Evolutionary conservation across 345 rosid species (phyloP).

Genomic region (Pseudoturritis turrita): DNA sequence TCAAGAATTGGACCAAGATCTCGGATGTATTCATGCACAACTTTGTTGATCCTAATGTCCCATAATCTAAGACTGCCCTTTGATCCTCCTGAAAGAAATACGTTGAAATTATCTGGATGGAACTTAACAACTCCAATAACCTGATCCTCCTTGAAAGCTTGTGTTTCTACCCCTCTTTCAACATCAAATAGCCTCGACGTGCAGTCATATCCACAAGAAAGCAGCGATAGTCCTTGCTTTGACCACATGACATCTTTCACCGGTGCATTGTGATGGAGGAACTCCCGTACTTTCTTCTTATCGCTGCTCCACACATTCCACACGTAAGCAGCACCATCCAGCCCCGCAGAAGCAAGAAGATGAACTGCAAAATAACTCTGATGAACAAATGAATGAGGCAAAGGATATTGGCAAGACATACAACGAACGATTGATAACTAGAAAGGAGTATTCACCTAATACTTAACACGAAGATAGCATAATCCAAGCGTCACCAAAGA

Average conservation of each 20-base stretch:
- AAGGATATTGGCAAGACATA: not conserved
- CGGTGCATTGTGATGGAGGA: constrained; percentile 56
- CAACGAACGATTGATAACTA: not conserved
- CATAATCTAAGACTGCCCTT: constrained; percentile 73
- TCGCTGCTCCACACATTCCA: constrained; percentile 82
- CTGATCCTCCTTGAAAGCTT: constrained; percentile 64
- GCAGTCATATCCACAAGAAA: constrained; percentile 81
- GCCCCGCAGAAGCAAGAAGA: constrained; percentile 90
- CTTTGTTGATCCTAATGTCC: constrained; percentile 65
- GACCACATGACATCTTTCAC: constrained; percentile 84
- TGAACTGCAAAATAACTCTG: constrained; percentile 65
- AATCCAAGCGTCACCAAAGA: not conserved
- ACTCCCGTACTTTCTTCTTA: constrained; percentile 52
- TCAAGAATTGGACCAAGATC: constrained; percentile 76
- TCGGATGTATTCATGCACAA: constrained; percentile 50
- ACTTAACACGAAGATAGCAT: not conserved
- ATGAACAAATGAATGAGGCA: constrained; percentile 45
- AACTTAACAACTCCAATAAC: constrained; percentile 58
- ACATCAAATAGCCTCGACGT: constrained; percentile 66
- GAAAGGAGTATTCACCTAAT: not conserved
- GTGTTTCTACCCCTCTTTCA: constrained; percentile 64
- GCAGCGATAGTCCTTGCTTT: constrained; percentile 44
- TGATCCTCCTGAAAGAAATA: constrained; percentile 81
- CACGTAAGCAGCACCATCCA: constrained; percentile 58
- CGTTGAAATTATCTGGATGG: constrained; percentile 57